Evolutionary conservation across 1,284 basidiomycete species (phyloP), one percentile per base, ranked within the genome.

Genomic region (Rugosomyces carneus): DNA sequence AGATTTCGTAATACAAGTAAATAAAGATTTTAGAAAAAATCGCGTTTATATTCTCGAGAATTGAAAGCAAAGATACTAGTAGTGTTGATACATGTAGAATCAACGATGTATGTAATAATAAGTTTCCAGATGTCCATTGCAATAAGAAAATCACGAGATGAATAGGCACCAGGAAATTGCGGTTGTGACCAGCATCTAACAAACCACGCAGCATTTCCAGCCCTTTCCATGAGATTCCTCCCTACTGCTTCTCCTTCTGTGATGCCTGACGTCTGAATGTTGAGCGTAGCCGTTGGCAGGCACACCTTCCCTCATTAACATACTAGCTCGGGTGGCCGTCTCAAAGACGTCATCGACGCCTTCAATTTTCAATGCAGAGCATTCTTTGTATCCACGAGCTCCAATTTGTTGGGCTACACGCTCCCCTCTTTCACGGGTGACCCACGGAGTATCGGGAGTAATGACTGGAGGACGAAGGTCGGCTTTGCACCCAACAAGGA

Each of bases 271-370:
- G 27, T 71, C 70, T 10, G 61, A 57, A 44, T 56, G 54, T 36
- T 59, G 57, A 23, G 55, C 53, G 24, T 51, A 57, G 34, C 68
- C 66, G 53, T 73, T 70, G 35, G 76, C 67, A 8, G 80, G 78
- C 16, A 81, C 83, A 3, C 84, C 85, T 52, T 93, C 90, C 32
- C 92, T 78, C 75, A 95, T 93, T 47, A 95, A 69, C 87, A 96
- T 94, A 59, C 91, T 93, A 29, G 90, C 91, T 29, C 93, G 75
- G 15, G 93, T 96, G 23, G 93, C 93, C 0, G 89, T 86, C 70
- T 97, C 93, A 55, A 96, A 97, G 31, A 96, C 89, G 55, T 93
- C 88, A 66, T 96, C 93, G 10, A 96, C 93, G 38, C 93, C 93
- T 65, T 93, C 84, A 57, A 93, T 93, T 63, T 84, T 84, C 43